Evolutionary conservation across 192 early-diverging fungal species (phyloP), one percentile per base, ranked within the genome.

Genomic region (Radiomyces spectabilis): DNA sequence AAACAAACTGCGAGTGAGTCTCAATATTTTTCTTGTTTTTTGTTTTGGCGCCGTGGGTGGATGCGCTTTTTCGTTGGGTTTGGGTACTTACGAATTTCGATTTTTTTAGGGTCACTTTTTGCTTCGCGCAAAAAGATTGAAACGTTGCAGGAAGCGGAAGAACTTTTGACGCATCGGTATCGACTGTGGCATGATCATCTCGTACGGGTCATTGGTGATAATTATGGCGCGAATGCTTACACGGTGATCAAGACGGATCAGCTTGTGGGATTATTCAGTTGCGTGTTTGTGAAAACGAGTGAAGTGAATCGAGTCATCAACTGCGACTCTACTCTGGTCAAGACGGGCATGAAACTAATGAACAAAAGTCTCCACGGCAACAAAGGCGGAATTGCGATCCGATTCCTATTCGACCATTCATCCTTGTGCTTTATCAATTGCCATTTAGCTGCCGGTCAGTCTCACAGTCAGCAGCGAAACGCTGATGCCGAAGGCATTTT

Each of bases 181-280:
- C 81, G 79, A 41, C 68, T 85, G 21, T 98, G 95, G 94, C 86
- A 84, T 32, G 81, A 91, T 26, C 78, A 81, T 53, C 65, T 95
- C 43, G 72, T 83, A 4, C 60, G 72, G 24, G 72, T 74, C 22
- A 76, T 95, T 34, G 45, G 71, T 5, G 71, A 77, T 8, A 63
- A 68, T 9, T 75, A 83, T 38, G 76, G 68, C 2, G 55, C 68
- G 12, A 70, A 71, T 46, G 58, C 59, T 6, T 93, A 87, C 49
- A 77, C 75, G 29, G 64, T 84, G 3, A 47, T 94, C 16, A 85
- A 85, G 48, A 77, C 85, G 26, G 82, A 85, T 34, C 83, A 90
- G 66, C 73, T 97, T 45, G 91, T 99, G 22, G 96, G 96, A 5
- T 73, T 99, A 42, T 93, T 94, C 61, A 84, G 89, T 41, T 87